Base-by-base conservation (phyloP, 305 asterid genomes). In the Ilex paraguariensis region DNA sequence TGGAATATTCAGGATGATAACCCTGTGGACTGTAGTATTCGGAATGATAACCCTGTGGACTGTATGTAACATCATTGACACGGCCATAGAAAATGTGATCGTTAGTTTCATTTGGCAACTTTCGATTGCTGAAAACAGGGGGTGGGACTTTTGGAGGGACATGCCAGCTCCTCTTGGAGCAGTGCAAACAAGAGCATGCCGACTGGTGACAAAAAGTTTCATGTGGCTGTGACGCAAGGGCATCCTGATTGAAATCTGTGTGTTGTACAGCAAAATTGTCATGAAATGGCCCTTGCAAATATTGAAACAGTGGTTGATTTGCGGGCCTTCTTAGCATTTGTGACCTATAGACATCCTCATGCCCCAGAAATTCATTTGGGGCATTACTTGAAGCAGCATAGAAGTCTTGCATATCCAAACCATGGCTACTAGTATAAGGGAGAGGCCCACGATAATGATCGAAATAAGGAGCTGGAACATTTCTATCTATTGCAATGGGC, bases 141-240 rank as follows among this genome's bases (percentile, higher is more conserved):
- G 80, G 85, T 56, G 81, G 89, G 57, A 57, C 69, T 64, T 76
- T 76, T 6, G 82, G 82, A 70, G 84, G 84, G 63, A 66, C 32
- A 7, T 78, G 82, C 87, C 80, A 70, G 56, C 79, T 85, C 68
- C 73, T 84, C 67, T 79, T 81, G 61, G 60, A 63, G 76, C 91
- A 86, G 61, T 88, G 90, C 69, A 68, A 77, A 57, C 94, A 91
- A 61, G 95, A 81, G 84, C 95, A 91, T n/a, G 95, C 74, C 7
- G 95, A 82, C 73, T 87, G 96, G 69, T 83, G 92, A 62, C 77
- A 81, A 70, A 81, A 74, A 74, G 81, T 78, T 66, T 87, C 95
- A 45, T 79, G 96, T 17, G 84, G 78, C 56, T 83, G 84, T 56
- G 89, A 71, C 71, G 75, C 71, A 70, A 77, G 79, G 56, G 54